phyloP scores from a whole-genome alignment of 1,284 basidiomycete genomes.

The Puccinia brachypodii region DNA sequence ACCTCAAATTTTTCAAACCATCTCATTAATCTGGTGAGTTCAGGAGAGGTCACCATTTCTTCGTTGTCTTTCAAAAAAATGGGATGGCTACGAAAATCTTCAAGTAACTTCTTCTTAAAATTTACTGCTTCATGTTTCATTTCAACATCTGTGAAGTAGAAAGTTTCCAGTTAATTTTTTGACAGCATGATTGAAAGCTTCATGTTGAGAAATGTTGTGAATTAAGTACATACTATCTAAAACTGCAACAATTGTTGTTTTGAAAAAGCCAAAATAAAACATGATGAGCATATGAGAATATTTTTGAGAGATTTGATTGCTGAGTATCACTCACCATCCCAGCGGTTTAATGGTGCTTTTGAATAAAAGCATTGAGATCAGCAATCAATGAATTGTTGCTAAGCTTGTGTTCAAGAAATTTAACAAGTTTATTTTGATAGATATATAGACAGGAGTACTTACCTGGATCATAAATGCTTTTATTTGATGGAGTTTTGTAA shows the following conservation, averaged over 20 bases:
- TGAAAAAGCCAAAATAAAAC: neutral
- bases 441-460: neutral
- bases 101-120: conserved; percentile 25
- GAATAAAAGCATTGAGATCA: neutral
- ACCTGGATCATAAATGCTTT: conserved; percentile 13
- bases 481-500: conserved; percentile 3
- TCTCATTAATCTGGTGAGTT: neutral
- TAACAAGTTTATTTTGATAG: neutral
- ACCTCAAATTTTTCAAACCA: conserved; percentile 9
- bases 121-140: neutral
- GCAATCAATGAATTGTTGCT: neutral
- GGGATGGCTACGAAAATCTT: conserved; percentile 33
- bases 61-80: neutral
- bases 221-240: conserved; percentile 23
- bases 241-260: neutral
- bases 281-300: neutral
- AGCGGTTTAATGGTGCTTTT: conserved; percentile 27
- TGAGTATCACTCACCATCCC: conserved; percentile 15
- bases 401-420: too few relatives aligned
- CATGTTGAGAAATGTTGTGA: neutral
- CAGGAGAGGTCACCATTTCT: neutral
- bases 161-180: neutral
- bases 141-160: neutral
- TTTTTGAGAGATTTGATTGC: neutral
- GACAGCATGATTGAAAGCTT: neutral